phyloP scores from a whole-genome alignment of 1,284 basidiomycete species.

The Tylopilus orsonianus region DNA sequence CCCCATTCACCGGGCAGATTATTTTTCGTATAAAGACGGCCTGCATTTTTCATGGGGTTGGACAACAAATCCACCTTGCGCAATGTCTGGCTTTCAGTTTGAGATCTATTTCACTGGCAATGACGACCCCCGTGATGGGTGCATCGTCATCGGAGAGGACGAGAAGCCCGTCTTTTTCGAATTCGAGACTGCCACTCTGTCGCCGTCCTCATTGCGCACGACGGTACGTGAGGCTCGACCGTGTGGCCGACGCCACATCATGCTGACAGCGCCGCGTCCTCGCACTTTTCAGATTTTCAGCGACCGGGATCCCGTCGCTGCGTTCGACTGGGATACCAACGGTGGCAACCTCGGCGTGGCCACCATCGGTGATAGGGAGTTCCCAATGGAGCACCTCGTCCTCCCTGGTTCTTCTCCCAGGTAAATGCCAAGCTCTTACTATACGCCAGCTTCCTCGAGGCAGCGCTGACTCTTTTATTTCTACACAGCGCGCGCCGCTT shows the following conservation, averaged over 20 bases:
- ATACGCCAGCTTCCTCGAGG: neutral
- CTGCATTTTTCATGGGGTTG: slow-evolving; percentile 4
- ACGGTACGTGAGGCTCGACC: slow-evolving; percentile 42
- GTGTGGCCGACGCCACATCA: neutral
- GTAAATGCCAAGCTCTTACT: slow-evolving; percentile 32
- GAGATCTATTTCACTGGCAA: slow-evolving; percentile 68
- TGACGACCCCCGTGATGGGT: slow-evolving; percentile 62
- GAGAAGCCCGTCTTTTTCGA: slow-evolving; percentile 58
- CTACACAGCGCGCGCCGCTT: slow-evolving; percentile 56
- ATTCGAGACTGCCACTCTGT: slow-evolving; percentile 52
- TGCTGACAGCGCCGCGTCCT: slow-evolving; percentile 1
- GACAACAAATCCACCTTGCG: slow-evolving; percentile 6
- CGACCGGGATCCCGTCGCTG: slow-evolving; percentile 54
- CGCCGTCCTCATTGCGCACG: slow-evolving; percentile 41
- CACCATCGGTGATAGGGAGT: slow-evolving; percentile 50
- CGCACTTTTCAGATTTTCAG: slow-evolving; percentile 39
- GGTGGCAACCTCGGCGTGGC: slow-evolving; percentile 57
- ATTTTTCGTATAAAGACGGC: slow-evolving; percentile 34
- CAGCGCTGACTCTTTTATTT: slow-evolving; percentile 15
- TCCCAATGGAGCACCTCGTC: slow-evolving; percentile 65
- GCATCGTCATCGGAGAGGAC: slow-evolving; percentile 67
- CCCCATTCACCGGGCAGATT: neutral
- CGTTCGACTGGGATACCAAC: slow-evolving; percentile 57
- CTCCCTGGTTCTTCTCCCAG: slow-evolving; percentile 47
- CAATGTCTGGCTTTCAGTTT: slow-evolving; percentile 40